Base-by-base conservation (phyloP, 2,329 filamentous ascomycete species). In the Diaporthe helianthi region DNA sequence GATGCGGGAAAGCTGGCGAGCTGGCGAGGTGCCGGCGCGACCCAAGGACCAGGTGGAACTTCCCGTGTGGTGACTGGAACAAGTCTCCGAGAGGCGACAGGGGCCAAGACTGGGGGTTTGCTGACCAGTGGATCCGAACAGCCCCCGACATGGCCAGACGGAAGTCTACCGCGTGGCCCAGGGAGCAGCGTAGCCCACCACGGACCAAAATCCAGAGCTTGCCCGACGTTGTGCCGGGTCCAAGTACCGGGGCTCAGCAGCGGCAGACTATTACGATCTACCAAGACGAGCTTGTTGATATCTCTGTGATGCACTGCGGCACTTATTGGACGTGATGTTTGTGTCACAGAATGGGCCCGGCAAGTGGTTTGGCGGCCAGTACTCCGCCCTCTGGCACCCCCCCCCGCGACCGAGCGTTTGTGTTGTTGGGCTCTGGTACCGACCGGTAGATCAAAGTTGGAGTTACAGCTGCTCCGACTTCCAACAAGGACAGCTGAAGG, bases 191-290 rank as follows among this genome's bases (percentile, higher is more conserved):
- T 63, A 49, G 49, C 44, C 58, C 44, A 49, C 41, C 13, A 15
- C 58, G 49, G 29, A 6, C 58, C 19, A 47, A 26, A 26, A 44
- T 36, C 58, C 49, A 63, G 58, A 63, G 58, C 58, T 13, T 49
- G 58, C 49, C 58, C 41, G 58, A 63, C 51, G 52, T 58, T 24
- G 65, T 67, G 65, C 44, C 52, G 44, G 58, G 36, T 58, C 54
- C 41, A 58, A 47, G 65, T 58, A 67, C 65, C 65, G 65, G 52
- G 52, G 53, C 65, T 29, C 65, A 67, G 65, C 65, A 49, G 52
- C 33, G 52, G 65, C 53, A 58, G 52, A 58, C 65, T 58, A 47
- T 58, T 58, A 44, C 65, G 65, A 67, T 67, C 65, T 67, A 67
- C 64, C 44, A 58, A 58, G 52, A 58, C 46, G 44, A 67, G 41